Evolutionary conservation across 2,329 filamentous ascomycete genomes (phyloP), one percentile per base, ranked within the genome.

Genomic region (Dactylellina sp.): DNA sequence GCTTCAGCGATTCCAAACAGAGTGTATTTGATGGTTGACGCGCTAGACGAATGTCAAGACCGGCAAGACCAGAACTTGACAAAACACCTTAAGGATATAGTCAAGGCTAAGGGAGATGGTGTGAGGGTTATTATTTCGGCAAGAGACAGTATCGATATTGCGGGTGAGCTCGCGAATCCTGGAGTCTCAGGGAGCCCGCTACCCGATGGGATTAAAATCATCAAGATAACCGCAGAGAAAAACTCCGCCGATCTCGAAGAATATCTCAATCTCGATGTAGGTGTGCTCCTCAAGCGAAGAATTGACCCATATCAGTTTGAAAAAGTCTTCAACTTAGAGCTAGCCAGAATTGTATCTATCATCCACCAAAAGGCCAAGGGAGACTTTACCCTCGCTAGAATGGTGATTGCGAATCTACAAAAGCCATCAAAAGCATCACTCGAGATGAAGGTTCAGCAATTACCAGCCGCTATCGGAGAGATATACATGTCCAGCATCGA

Each of bases 41-140:
- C 66, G 0, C 25, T 71, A 0, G 66, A 71, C n/a, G 66, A 71
- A 16, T 71, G 66, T 25, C 35, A 50, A 7, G 66, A 71, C 24
- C 28, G 50, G 1, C 20, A 39, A 5, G 66, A 63, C 5, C 39
- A 64, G 7, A 40, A 22, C 6, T n/a, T 64, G 20, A 14, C 32
- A 1, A 35, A 55, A 7, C 37, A 20, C 12, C 6, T 64, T 4
- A 37, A 7, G 14, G 20, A 25, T 20, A 52, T 63, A 5, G 32
- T 63, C 7, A 53, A 63, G 20, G 24, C 7, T 6, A 18, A 18
- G 24, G 11, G 22, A 5, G 35, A 44, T 3, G 35, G 32, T 32
- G 1, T 64, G 4, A 55, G 39, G 18, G 18, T 64, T n/a, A 47
- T 64, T 9, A n/a, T 64, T 1, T 64, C 61, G 1, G 39, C 61